Base-by-base conservation (phyloP, 2,329 filamentous ascomycete species). In the Exophiala xenobiotica region DNA sequence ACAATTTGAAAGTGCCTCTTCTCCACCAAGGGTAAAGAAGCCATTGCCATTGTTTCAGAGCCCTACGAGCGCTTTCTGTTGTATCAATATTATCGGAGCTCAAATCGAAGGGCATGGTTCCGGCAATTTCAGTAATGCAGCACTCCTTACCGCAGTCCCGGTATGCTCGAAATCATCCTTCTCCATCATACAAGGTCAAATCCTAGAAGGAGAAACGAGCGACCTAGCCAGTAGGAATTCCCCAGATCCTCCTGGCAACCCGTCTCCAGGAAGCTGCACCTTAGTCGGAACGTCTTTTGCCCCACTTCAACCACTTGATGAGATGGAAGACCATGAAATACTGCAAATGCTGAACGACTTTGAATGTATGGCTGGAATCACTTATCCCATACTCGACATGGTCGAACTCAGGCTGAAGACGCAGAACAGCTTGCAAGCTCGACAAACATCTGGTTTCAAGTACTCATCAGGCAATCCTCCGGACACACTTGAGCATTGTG, bases 11-110 rank as follows among this genome's bases (percentile, higher is more conserved):
- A n/a, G 8, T n/a, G 40, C 22, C 9, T n/a, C 48, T 8, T n/a
- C 22, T 14, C 33, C 39, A n/a, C 33, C 41, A 1, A n/a, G 39
- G 11, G 24, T 19, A 14, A 50, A 50, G 33, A 31, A 45, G 9
- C 33, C 40, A 16, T 33, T 50, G 31, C 48, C 48, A 6, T 33
- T 50, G 5, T 50, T 50, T 26, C 48, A 50, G n/a, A 50, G 29
- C n/a, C 38, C 48, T 1, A 50, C 48, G 22, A 44, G 40, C 6
- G 48, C 48, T 27, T 50, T 50, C 41, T 50, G 24, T 23, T 50
- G 48, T 22, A 24, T 50, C 48, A 50, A 50, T 40, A 41, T 50
- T 16, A 41, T 50, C 5, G 41, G 44, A 11, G 41, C 31, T 12
- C 29, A 33, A 11, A 19, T 45, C 12, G 31, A 35, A n/a, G 44